Percentiles rank a stretch among this genome's conserved stretches.
Evolutionary conservation across 352 stramenopile species (phyloP).

Genomic region (Elongisporangium prolatum): DNA sequence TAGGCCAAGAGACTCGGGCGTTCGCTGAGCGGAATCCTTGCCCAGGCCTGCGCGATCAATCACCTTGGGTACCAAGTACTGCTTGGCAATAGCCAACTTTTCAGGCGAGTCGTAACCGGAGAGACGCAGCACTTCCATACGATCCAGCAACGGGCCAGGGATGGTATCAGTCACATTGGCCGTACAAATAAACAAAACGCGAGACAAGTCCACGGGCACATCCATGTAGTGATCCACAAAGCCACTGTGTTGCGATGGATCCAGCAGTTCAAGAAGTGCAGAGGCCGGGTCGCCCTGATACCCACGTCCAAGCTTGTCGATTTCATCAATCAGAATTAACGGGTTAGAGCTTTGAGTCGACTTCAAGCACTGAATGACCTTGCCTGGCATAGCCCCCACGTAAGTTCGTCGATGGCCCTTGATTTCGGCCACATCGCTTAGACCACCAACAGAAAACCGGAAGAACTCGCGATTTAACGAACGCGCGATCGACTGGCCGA

Average conservation of each 20-base stretch:
- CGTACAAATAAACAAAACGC: constrained; percentile 97
- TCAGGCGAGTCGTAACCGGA: constrained; percentile 95
- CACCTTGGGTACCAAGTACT: constrained; percentile 98
- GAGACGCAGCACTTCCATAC: constrained; percentile 98
- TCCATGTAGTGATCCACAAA: constrained; percentile 99
- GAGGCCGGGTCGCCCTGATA: constrained; percentile 94
- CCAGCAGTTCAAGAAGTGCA: constrained; percentile 96
- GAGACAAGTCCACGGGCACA: constrained; percentile 96
- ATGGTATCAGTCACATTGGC: constrained; percentile 97
- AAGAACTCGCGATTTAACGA: constrained; percentile 98
- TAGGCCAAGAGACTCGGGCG: constrained; percentile 86
- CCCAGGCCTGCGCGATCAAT: constrained; percentile 89
- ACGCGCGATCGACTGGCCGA: constrained; percentile 95
- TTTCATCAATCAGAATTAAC: constrained; percentile 98
- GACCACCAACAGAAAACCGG: constrained; percentile 96
- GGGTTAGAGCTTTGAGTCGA: constrained; percentile 95
- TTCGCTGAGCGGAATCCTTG: constrained; percentile 42
- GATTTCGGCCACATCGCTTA: constrained; percentile 97
- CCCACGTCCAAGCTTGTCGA: constrained; percentile 86
- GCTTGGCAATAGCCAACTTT: constrained; percentile 97
- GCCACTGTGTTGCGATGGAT: constrained; percentile 95
- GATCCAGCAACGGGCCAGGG: constrained; percentile 95
- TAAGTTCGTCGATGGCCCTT: constrained; percentile 99
- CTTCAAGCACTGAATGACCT: constrained; percentile 99
- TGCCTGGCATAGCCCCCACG: constrained; percentile 98